Base-by-base conservation (phyloP, 2,329 filamentous ascomycete species). In the Gnomoniopsis sp. region DNA sequence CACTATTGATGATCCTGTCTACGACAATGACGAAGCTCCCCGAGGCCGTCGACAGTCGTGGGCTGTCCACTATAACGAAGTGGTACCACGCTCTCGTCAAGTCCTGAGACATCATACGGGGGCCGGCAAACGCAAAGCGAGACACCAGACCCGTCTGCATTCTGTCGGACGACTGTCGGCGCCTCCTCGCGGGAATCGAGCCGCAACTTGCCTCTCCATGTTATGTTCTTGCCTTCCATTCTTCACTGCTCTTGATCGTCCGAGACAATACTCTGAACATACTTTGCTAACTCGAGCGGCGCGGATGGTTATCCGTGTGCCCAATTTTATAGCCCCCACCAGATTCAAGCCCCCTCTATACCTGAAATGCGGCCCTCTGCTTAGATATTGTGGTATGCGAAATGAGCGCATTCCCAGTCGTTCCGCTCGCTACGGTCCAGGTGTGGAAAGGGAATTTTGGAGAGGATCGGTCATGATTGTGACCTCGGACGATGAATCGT, bases 401-500 rank as follows among this genome's bases (percentile, higher is more conserved):
- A 80, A 79, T 43, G 85, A 96, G 73, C 77, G 79, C 67, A 68
- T 75, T 50, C 68, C 76, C 0, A 69, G 71, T 30, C 70, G 75
- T 34, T 72, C 70, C 33, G 71, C 68, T 57, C 72, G 71, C 55
- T 71, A 70, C 65, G 71, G 68, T 63, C 64, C 68, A 1, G 58
- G 68, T 14, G 55, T 68, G 0, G 87, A 91, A 47, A 83, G 86
- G 53, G 91, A 96, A 66, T 86, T 93, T 21, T 99, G 95, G 95
- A 86, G 93, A 71, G 95, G 95, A 6, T 96, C 87, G 61, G 82
- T 98, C 58, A 92, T 99, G 91, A 96, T 99, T 66, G 92, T 99
- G 22, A 98, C 95, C 0, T 82, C 87, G 54, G 93, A 99, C 68
- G 82, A 85, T 2, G 84, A 88, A 44, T 98, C 93, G 2, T 89